Base-by-base conservation (phyloP, 1,284 basidiomycete genomes). In the Trametes hirsuta region DNA sequence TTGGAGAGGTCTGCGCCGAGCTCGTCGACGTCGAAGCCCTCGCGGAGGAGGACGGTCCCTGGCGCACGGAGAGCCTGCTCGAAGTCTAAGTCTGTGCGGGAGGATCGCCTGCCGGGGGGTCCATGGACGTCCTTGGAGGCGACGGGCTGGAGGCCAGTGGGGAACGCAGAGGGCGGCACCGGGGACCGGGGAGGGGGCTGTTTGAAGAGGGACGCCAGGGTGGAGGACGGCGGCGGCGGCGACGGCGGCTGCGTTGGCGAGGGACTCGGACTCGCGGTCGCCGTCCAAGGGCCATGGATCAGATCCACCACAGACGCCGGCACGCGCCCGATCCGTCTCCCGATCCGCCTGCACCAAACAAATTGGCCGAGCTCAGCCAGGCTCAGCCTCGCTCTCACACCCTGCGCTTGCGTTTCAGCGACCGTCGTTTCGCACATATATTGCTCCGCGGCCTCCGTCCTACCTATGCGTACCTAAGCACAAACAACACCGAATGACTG, bases 61-160 rank as follows among this genome's bases (percentile, higher is more conserved):
- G 84, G 83, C 14, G 77, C 76, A 60, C 78, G 80, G 62, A 93
- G 74, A 14, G 87, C 90, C 67, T 87, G 83, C 75, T 93, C 91
- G 68, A 93, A 93, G 71, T 91, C 89, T 71, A 88, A 77, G 74
- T 90, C 88, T 37, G 86, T 85, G 45, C 89, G 84, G 42, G 91
- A 92, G 42, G 81, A 71, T 37, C 72, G 66, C 44, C 71, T 66
- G 36, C 75, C 72, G 55, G 75, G 71, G 51, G 74, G 72, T 53
- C 73, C 75, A 71, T 71, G 72, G 56, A 72, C 58, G 74, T 86
- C 83, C 63, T 77, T 78, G 4, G 82, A 80, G 2, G 79, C 81
- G 63, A 84, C 77, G 22, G 86, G 85, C 49, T 81, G 82, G 36
- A 87, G 78, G 44, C 80, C 79, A 24, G 78, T 67, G 6, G 82